Evolutionary conservation across 208 protist species (phyloP).

Genomic region (Crithidia thermophila): DNA sequence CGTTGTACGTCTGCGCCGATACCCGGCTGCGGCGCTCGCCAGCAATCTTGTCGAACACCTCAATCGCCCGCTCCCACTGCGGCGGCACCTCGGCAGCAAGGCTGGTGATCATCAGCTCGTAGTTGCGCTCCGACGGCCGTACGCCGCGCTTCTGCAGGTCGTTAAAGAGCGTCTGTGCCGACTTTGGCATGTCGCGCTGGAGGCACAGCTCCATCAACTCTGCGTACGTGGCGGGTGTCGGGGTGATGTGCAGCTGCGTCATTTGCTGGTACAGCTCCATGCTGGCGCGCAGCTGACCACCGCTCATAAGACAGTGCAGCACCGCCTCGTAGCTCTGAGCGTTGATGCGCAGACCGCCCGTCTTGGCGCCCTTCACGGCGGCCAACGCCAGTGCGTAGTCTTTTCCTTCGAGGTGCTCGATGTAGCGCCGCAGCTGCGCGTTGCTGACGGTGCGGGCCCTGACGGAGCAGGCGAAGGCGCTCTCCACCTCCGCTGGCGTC

Average conservation of each 20-base stretch:
- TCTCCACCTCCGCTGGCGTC: conserved; percentile 58
- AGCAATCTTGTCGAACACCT: conserved; percentile 83
- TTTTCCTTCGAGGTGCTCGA: conserved; percentile 52
- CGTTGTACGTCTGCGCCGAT: conserved; percentile 81
- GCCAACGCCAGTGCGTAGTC: conserved; percentile 62
- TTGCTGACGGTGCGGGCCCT: conserved; percentile 82
- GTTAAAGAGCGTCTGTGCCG: conserved; percentile 70
- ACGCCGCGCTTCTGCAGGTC: conserved; percentile 70
- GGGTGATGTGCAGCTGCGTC: conserved; percentile 55
- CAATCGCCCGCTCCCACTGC: conserved; percentile 80
- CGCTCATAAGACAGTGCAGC: conserved; percentile 57
- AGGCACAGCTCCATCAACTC: conserved; percentile 83
- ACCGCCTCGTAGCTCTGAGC: conserved; percentile 70
- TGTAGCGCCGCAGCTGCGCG: conserved; percentile 67
- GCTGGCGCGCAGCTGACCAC: conserved; percentile 71
- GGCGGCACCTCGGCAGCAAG: conserved; percentile 69
- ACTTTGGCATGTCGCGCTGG: conserved; percentile 59
- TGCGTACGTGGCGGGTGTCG: conserved; percentile 74
- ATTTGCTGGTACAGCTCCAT: conserved; percentile 83
- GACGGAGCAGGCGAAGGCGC: conserved; percentile 67
- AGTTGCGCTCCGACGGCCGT: conserved; percentile 55
- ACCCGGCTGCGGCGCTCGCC: conserved; percentile 43
- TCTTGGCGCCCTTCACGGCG: conserved; percentile 64
- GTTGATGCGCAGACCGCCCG: conserved; percentile 61
- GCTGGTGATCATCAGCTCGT: conserved; percentile 81